Evolutionary conservation across 1,284 basidiomycete genomes (phyloP).

Genomic region (Neonothopanus nambi): DNA sequence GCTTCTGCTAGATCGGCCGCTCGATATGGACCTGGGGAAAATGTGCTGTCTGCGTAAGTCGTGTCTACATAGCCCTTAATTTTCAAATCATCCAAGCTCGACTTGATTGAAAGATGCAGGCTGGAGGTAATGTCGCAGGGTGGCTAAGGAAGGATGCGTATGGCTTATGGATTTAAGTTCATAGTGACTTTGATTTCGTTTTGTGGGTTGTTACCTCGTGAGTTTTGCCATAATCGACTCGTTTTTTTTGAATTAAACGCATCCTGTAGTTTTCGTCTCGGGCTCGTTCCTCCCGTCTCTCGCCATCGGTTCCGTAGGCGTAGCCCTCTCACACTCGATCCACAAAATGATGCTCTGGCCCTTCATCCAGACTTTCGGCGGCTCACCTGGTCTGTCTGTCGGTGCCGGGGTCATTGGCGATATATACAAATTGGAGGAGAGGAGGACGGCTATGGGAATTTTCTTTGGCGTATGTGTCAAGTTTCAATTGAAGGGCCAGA

Average conservation of each 20-base stretch:
- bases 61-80: no score
- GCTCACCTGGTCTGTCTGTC: constrained; percentile 52
- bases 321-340: constrained; percentile 48
- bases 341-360: constrained; percentile 59
- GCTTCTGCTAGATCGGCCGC: no score
- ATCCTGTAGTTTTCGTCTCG: constrained; percentile 59
- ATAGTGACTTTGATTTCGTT: constrained; percentile 11
- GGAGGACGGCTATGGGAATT: constrained; percentile 63
- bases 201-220: constrained; percentile 13
- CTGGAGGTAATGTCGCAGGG: no score
- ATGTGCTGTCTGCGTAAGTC: no score
- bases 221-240: neutral
- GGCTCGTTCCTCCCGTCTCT: constrained; percentile 70
- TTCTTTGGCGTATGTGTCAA: constrained; percentile 51
- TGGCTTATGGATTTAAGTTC: no score
- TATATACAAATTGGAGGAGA: constrained; percentile 60
- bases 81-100: no score
- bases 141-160: no score
- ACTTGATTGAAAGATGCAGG: no score
- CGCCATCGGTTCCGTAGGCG: constrained; percentile 60
- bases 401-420: constrained; percentile 68
- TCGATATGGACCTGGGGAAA: no score
- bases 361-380: constrained; percentile 64
- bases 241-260: neutral
- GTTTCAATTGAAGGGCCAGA: neutral